Evolutionary conservation across 331 rosid genomes (phyloP), one percentile per base, ranked within the genome.

Genomic region (Saraca asoca): DNA sequence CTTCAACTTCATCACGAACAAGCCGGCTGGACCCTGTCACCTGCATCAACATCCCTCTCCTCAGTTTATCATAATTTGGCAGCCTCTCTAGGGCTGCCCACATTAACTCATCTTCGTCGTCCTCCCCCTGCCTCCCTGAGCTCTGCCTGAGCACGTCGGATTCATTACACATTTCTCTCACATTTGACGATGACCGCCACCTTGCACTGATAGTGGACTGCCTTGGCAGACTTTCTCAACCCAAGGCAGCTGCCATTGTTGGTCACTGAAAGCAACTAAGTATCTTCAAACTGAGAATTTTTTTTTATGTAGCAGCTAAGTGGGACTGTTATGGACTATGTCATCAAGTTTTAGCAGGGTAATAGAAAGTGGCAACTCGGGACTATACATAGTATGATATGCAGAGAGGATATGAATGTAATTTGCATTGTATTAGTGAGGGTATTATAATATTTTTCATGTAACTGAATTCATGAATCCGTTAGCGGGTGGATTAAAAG

Each of bases 51-150:
- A 74, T 58, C 68, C 73, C 78, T 35, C 19, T 74, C 62, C 78
- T 66, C 44, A 74, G 7, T 45, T 73, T 66, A 0, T 66, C 78
- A 50, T 66, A 74, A 5, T 73, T 74, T 2, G 78, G 78, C 9
- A 74, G 56, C 62, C 78, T 74, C 63, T 74, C 73, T 11, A 74
- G 57, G 9, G 73, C 78, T 12, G 78, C 78, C 78, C 78, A 74
- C 39, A 46, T 74, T 51, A 74, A 9, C 31, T 68, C 73, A 24
- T 58, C 78, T 7, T 74, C 73, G 24, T 74, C 68, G 6, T 50
- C 49, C 51, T 0, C 78, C 42, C 0, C 78, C 29, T 15, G 56
- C 55, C 65, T 31, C 42, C 43, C 31, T 2, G 48, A 54, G 0
- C 58, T 56, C 15, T 29, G 13, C 57, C 12, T 46, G 59, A 74